phyloP scores from a whole-genome alignment of 176 grass and related monocot species.

The Sorghum bicolor region DNA sequence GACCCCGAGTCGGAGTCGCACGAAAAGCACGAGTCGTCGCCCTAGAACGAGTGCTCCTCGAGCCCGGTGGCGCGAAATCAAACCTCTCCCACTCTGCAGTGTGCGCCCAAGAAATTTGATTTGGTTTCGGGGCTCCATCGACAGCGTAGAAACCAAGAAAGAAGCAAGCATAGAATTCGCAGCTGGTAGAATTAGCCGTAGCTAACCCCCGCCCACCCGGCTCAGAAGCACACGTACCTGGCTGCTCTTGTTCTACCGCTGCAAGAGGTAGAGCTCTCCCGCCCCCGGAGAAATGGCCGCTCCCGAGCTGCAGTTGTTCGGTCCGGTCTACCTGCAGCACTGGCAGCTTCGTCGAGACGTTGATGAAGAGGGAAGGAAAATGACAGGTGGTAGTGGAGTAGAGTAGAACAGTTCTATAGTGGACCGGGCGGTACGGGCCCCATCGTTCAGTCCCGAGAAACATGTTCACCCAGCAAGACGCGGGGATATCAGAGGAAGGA shows the following conservation, averaged over 20 bases:
- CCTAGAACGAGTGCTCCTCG: not conserved
- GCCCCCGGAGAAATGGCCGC: not conserved
- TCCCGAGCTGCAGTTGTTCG: not conserved
- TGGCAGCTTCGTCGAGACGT: not conserved
- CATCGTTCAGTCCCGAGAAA: not conserved
- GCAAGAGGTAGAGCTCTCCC: not conserved
- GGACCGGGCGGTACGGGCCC: not conserved
- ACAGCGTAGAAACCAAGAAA: not conserved
- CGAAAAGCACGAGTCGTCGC: not conserved
- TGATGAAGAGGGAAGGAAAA: not conserved
- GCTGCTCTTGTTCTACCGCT: not conserved
- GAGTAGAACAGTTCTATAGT: not conserved
- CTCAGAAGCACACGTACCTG: constrained; percentile 8
- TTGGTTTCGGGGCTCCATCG: not conserved
- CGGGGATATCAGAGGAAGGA: not conserved
- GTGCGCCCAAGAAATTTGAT: not conserved
- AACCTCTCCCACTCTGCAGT: not conserved
- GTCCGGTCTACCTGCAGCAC: not conserved
- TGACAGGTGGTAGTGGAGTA: not conserved
- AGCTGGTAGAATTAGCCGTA: not conserved
- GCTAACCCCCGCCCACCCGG: not conserved
- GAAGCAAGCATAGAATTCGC: not conserved
- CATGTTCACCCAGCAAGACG: not conserved
- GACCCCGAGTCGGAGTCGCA: not conserved
- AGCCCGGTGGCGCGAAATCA: not conserved